Evolutionary conservation across 106 monocot species (phyloP).

Genomic region (Hemerocallis citrina): DNA sequence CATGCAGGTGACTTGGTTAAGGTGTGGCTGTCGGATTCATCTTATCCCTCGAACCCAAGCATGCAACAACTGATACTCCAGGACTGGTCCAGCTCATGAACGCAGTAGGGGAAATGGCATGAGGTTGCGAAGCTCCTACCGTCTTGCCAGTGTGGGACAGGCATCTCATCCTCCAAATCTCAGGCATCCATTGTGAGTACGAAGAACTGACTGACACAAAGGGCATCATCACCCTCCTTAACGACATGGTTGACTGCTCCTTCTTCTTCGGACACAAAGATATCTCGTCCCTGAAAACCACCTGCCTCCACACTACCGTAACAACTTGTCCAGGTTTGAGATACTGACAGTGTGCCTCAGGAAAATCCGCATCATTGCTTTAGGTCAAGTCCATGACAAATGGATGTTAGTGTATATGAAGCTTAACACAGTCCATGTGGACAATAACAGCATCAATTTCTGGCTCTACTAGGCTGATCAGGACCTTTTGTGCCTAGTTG

Average conservation of each 20-base stretch:
- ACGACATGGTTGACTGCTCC: constrained; percentile 14
- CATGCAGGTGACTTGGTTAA: constrained; percentile 58
- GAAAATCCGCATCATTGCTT: constrained; percentile 21
- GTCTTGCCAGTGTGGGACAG: constrained; percentile 23
- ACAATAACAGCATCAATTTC: no score
- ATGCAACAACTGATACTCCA: constrained; percentile 49
- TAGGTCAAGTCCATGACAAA: constrained; percentile 11
- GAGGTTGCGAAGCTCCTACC: constrained; percentile 9
- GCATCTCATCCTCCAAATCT: constrained; percentile 15
- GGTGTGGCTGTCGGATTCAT: constrained; percentile 68
- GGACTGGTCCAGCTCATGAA: constrained; percentile 39
- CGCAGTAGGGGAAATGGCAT: constrained; percentile 25
- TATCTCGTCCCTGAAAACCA: constrained; percentile 14
- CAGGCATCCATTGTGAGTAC: constrained; percentile 26
- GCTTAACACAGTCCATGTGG: no score
- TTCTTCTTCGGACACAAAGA: constrained; percentile 46
- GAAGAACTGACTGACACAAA: background rate
- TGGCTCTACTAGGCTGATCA: no score
- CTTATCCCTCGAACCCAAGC: constrained; percentile 42
- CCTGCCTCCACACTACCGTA: constrained; percentile 10
- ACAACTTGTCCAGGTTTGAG: constrained; percentile 19
- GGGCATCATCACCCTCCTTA: constrained; percentile 4
- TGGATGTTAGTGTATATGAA: no score
- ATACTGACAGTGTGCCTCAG: constrained; percentile 27
- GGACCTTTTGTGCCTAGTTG: no score